These are phyloP conservation scores for Candida michaelii DNA, from an alignment of 805 yeast genomes.

Conservation along the genomic window DNA sequence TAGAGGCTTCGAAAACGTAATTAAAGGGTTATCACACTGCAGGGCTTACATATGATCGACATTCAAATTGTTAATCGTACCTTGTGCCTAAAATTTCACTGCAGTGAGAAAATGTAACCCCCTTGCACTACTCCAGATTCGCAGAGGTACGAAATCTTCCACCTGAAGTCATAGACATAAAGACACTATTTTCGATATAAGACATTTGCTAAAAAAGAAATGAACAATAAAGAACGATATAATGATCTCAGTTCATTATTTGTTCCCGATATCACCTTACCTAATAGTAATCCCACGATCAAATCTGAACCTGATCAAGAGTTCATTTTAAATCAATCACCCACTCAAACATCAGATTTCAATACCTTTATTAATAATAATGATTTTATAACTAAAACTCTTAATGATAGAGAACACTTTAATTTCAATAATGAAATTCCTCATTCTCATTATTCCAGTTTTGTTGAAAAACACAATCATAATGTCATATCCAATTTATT, in stretches of 20 bases:
- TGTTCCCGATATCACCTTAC: constrained; percentile 36
- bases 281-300: constrained; percentile 13
- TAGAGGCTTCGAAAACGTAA: no score
- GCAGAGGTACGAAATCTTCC: neutral
- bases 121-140: constrained; percentile 3
- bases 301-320: constrained; percentile 7
- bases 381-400: constrained; percentile 17
- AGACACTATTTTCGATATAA: neutral
- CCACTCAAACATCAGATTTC: constrained; percentile 14
- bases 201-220: neutral
- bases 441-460: constrained; percentile 10
- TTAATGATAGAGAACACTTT: constrained; percentile 3
- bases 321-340: constrained; percentile 3
- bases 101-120: neutral
- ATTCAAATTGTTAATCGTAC: no score
- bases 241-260: constrained; percentile 44
- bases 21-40: no score
- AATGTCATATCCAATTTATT: constrained; percentile 10
- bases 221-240: constrained; percentile 16
- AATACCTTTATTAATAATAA: constrained; percentile 23
- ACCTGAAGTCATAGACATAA: neutral
- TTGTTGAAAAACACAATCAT: constrained; percentile 23
- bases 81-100: no score
- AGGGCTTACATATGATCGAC: no score
- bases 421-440: constrained; percentile 4